Conservation (phyloP, 139 green algal genomes). For the Tetradesmus lagerheimii region DNA sequence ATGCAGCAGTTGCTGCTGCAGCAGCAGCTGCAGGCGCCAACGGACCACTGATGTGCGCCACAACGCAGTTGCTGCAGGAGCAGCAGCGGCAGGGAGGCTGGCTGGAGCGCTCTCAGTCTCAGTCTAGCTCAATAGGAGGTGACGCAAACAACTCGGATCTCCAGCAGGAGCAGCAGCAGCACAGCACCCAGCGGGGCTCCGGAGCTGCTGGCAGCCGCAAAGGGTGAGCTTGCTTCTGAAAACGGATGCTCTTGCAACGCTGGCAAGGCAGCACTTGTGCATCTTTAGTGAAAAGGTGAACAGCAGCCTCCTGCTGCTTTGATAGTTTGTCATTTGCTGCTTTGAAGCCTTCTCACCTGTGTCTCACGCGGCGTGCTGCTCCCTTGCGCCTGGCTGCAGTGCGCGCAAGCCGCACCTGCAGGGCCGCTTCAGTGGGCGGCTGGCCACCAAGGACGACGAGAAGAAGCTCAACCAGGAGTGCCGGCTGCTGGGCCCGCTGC, state of each 20-base stretch:
- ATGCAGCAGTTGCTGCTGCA: conserved; percentile 9
- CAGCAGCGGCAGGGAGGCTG: neutral
- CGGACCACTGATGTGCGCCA: neutral
- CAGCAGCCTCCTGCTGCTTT: neutral
- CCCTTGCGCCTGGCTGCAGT: neutral
- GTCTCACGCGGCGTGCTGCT: neutral
- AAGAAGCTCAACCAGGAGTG: conserved; percentile 85
- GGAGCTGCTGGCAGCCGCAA: conserved; percentile 35
- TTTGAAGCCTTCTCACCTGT: too few relatives aligned
- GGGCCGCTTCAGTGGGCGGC: conserved; percentile 83
- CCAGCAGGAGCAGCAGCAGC: conserved; percentile 17
- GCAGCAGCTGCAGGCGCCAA: neutral
- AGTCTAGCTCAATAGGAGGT: conserved; percentile 1
- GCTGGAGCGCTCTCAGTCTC: conserved; percentile 1
- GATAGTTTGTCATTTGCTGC: too few relatives aligned
- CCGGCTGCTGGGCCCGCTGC: conserved; percentile 77
- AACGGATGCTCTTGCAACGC: too few relatives aligned
- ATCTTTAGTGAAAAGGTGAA: too few relatives aligned
- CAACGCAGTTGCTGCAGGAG: neutral
- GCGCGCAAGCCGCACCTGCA: conserved; percentile 67
- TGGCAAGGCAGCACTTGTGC: neutral
- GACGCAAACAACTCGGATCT: neutral
- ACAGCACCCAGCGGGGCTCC: conserved; percentile 21
- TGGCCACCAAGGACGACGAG: conserved; percentile 90
- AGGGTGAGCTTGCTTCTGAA: too few relatives aligned